phyloP scores from a whole-genome alignment of 495 filamentous ascomycete species.

The Penicillium longicatenatum region DNA sequence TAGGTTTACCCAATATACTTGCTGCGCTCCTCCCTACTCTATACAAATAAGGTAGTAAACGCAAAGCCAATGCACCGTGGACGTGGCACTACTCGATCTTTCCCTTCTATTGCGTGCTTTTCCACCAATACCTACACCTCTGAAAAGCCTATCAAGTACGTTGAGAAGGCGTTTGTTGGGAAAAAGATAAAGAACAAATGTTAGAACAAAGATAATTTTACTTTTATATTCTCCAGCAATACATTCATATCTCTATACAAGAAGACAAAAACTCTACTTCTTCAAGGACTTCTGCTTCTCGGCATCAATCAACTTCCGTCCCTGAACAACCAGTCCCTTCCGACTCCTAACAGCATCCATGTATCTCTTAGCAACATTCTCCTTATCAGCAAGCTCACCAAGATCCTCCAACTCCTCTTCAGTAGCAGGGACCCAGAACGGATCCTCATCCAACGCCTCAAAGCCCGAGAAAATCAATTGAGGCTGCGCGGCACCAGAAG shows the following conservation, averaged over 20 bases:
- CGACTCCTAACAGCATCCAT: constrained; percentile 83
- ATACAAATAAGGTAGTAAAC: neutral
- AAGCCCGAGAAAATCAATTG: constrained; percentile 93
- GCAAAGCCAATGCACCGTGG: too few species aligned
- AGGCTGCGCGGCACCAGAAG: constrained; percentile 84
- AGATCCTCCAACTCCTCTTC: constrained; percentile 97
- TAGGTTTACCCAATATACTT: neutral
- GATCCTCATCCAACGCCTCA: constrained; percentile 87
- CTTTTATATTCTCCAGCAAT: neutral
- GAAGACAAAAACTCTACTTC: constrained; percentile 56
- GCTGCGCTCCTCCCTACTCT: neutral
- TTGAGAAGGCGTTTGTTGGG: neutral
- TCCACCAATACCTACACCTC: too few species aligned
- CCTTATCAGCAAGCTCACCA: constrained; percentile 85
- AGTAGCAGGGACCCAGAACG: constrained; percentile 95
- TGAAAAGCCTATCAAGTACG: too few species aligned
- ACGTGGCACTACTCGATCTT: too few species aligned
- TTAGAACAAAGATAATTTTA: constrained; percentile 2
- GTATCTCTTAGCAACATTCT: constrained; percentile 95
- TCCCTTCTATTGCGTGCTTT: too few species aligned
- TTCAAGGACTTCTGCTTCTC: constrained; percentile 99
- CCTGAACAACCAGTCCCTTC: constrained; percentile 86
- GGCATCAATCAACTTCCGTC: constrained; percentile 80
- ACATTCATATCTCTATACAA: constrained; percentile 3
- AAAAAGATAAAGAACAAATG: neutral